Percentiles rank a stretch among this genome's conserved stretches.
Evolutionary conservation across 352 stramenopile genomes (phyloP).

Genomic region (Pythium myriotylum): DNA sequence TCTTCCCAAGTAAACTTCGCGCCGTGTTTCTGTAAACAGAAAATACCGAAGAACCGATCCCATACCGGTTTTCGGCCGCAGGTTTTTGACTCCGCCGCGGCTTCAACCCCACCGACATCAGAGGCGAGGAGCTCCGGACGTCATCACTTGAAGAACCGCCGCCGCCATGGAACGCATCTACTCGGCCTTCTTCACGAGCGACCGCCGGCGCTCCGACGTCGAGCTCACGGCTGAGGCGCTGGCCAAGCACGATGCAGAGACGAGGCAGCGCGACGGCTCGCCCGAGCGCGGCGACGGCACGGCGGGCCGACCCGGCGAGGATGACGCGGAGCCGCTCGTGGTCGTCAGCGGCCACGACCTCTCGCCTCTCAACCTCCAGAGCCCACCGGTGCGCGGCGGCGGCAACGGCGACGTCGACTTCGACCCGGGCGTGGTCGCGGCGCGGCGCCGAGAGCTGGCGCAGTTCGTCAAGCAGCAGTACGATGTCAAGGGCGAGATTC

Average conservation of each 20-base stretch:
- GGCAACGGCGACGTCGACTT: conserved; percentile 2
- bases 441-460: conserved; percentile 5
- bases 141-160: conserved; percentile 5
- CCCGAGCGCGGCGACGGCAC: background rate
- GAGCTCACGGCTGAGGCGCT: conserved; percentile 65
- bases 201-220: conserved; percentile 38
- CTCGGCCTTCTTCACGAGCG: conserved; percentile 80
- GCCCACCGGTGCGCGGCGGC: background rate
- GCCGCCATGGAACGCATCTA: conserved; percentile 84
- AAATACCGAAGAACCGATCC: too few species aligned
- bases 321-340: background rate
- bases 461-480: conserved; percentile 18
- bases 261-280: conserved; percentile 4
- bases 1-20: conserved; percentile 1
- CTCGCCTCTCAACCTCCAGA: conserved; percentile 4
- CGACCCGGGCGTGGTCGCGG: background rate
- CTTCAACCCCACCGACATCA: too few species aligned
- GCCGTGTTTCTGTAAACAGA: conserved; percentile 41
- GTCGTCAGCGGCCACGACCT: conserved; percentile 13
- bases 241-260: conserved; percentile 67
- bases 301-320: too few species aligned
- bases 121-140: background rate
- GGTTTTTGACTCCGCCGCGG: too few species aligned
- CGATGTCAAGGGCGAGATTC: conserved; percentile 23
- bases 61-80: too few species aligned